Base-by-base conservation (phyloP, 2,329 filamentous ascomycete genomes). In the Talaromyces sp. region DNA sequence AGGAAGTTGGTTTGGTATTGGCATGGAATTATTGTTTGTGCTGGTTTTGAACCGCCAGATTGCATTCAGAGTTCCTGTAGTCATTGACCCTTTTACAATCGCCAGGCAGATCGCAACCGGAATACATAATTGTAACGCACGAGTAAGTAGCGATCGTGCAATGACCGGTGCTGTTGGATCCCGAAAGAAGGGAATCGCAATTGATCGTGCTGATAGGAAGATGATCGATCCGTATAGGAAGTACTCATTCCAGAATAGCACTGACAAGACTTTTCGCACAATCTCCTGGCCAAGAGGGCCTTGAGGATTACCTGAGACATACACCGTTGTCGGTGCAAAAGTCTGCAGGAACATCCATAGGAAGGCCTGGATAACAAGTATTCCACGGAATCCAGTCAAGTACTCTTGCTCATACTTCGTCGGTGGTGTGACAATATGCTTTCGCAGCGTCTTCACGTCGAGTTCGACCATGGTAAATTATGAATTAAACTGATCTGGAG, bases 181-280 rank as follows among this genome's bases (percentile, higher is more conserved):
- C 15, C 68, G 68, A 38, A 84, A 72, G 64, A 81, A 84, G 3
- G 78, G 78, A 2, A 82, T 72, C 38, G 74, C 76, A 27, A 76
- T 72, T 11, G 77, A 77, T 11, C 82, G 78, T 6, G 79, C 80
- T 3, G 80, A 82, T 22, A 84, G 72, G 27, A 82, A 73, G 67
- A 84, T 78, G 70, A 83, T 76, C 72, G 77, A 79, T 25, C 78
- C 79, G 71, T 80, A 80, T 61, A 83, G 78, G 65, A 83, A 72
- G 36, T 76, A 75, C 38, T 78, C 74, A 67, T 83, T 82, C 78
- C 79, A 82, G 65, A 82, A 76, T 3, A 83, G 70, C 15, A 82
- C 77, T 0, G 78, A 79, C 47, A 83, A 72, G 1, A 79, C 75
- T 65, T 82, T 80, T 58, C 81, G 78, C 34, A 83, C 69, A 31